Base-by-base conservation (phyloP, 441 rosid species). In the Manihot esculenta region DNA sequence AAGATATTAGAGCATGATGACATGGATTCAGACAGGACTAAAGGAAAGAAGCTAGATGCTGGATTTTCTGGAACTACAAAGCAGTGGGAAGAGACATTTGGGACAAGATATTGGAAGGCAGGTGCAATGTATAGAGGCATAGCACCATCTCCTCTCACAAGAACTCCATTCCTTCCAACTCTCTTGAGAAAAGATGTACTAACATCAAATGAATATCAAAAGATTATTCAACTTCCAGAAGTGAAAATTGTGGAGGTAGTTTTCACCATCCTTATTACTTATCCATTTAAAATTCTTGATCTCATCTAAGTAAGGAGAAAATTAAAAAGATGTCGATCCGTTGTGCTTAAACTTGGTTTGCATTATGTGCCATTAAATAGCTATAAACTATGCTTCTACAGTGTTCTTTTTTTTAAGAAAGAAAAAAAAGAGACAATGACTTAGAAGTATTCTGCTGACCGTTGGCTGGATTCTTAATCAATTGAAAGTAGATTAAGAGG, bases 1-100 rank as follows among this genome's bases (percentile, higher is more conserved):
- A 89, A 84, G 63, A 80, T 95, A 51, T 79, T 95, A 82, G 92
- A 87, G 77, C 99, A 95, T 85, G 99, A 95, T 78, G 98, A 95
- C 70, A 87, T 81, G 66, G 99, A 93, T 42, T 85, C 98, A 7
- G 94, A 93, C 78, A 80, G 95, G 68, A 84, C 84, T 3, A 83
- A 89, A 74, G 99, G 97, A 49, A 83, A 84, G 84, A 95, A 95
- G 76, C 88, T 95, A 17, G 95, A 91, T 65, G 75, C 74, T 3
- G 99, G 99, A 51, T 95, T 93, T 70, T 84, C 86, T 53, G 88
- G 73, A 65, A 93, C 98, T 64, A 91, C 94, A 26, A 75, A 85
- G 59, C 90, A 83, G 71, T 95, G 94, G 93, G 97, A 95, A 80
- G 86, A 83, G 67, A 91, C 85, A 30, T 95, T 84, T 81, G 95